Evolutionary conservation across 257 asterid genomes (phyloP).

Genomic region (Scutellaria galericulata): DNA sequence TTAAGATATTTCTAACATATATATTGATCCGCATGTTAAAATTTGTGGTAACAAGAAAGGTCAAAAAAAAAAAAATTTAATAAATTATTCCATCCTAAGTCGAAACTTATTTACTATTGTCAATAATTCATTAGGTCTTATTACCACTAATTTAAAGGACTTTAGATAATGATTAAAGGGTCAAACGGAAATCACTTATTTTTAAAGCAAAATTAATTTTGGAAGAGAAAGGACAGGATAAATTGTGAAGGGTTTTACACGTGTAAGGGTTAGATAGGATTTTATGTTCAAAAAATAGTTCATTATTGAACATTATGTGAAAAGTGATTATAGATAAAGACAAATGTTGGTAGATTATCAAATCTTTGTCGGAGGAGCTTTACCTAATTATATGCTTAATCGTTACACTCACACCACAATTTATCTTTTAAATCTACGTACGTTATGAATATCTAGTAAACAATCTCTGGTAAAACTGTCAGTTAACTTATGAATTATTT

Average conservation of each 20-base stretch:
- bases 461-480: too few species aligned
- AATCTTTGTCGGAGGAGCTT: slow-evolving; percentile 31
- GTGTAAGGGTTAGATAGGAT: not conserved
- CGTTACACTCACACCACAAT: not conserved
- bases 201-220: slow-evolving; percentile 18
- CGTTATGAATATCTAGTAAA: not conserved
- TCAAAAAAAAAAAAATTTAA: too few species aligned
- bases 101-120: too few species aligned
- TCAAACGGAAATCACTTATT: not conserved
- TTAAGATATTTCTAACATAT: too few species aligned
- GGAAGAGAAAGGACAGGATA: slow-evolving; percentile 7
- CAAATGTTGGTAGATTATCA: slow-evolving; percentile 20
- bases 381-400: slow-evolving; percentile 34
- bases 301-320: not conserved
- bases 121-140: too few species aligned
- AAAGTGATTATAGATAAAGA: not conserved
- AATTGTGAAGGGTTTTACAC: not conserved
- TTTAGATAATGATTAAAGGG: not conserved
- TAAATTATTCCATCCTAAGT: too few species aligned
- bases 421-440: not conserved
- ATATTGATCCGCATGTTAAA: too few species aligned
- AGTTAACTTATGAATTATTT: too few species aligned
- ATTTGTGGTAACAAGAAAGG: too few species aligned
- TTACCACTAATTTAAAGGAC: not conserved
- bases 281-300: not conserved